These are phyloP conservation scores for Fistulifera pelliculosa DNA, from an alignment of 108 stramenopile genomes.

Conservation along the genomic window DNA sequence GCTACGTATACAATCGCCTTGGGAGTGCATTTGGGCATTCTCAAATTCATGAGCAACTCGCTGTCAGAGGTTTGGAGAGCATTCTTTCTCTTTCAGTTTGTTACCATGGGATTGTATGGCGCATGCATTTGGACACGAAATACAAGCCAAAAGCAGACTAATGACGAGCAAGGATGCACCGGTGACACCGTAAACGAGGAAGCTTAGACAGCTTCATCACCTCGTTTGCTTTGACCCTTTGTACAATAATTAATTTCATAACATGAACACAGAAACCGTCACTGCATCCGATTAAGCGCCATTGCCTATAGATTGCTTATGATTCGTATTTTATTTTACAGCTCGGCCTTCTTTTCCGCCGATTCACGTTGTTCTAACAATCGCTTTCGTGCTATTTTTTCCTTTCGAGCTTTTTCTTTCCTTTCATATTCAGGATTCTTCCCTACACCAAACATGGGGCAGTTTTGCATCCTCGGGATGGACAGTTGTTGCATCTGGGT, in stretches of 20 bases:
- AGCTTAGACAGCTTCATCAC: too few relatives aligned
- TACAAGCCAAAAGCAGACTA: too few relatives aligned
- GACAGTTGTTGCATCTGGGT: conserved; percentile 32
- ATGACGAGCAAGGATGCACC: too few relatives aligned
- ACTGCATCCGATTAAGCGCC: too few relatives aligned
- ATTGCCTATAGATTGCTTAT: too few relatives aligned
- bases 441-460: conserved; percentile 90
- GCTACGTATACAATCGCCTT: conserved; percentile 43
- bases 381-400: conserved; percentile 39
- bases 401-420: conserved; percentile 55
- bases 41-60: conserved; percentile 32
- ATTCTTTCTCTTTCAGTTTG: conserved; percentile 50
- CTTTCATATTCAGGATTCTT: conserved; percentile 78
- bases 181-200: too few relatives aligned
- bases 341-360: conserved; percentile 86
- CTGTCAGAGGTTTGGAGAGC: conserved; percentile 63
- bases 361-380: conserved; percentile 71
- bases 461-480: conserved; percentile 52
- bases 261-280: too few relatives aligned
- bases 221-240: too few relatives aligned
- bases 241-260: too few relatives aligned
- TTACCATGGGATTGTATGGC: too few relatives aligned
- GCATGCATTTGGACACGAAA: too few relatives aligned
- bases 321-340: too few relatives aligned
- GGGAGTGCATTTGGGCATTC: conserved; percentile 28